Evolutionary conservation across 2,329 filamentous ascomycete genomes (phyloP).

Genomic region (Fusarium brachygibbosum): DNA sequence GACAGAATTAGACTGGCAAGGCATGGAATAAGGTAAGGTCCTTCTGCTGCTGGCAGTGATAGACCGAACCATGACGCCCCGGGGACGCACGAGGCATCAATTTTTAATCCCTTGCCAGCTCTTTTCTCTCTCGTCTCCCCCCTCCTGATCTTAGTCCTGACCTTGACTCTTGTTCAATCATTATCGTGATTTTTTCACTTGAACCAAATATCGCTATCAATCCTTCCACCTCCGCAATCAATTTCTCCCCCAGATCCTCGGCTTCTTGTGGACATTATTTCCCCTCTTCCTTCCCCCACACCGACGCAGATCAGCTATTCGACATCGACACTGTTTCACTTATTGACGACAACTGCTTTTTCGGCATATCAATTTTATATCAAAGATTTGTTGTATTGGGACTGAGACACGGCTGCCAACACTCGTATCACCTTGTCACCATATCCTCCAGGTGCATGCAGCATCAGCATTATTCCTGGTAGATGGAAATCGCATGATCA

Average conservation of each 20-base stretch:
- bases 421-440: background rate
- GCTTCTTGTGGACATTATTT: slow-evolving; percentile 29
- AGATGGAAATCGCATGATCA: slow-evolving; percentile 43
- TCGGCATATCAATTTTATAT: slow-evolving; percentile 5
- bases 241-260: slow-evolving; percentile 40
- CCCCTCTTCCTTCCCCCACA: slow-evolving; percentile 36
- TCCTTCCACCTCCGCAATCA: slow-evolving; percentile 27
- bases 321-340: slow-evolving; percentile 16
- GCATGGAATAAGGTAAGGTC: slow-evolving; percentile 26
- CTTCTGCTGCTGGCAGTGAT: slow-evolving; percentile 38
- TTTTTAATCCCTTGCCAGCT: slow-evolving; percentile 35
- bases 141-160: slow-evolving; percentile 11
- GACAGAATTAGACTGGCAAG: slow-evolving; percentile 33
- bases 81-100: slow-evolving; percentile 43
- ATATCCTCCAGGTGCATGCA: slow-evolving; percentile 24
- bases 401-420: background rate
- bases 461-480: slow-evolving; percentile 18
- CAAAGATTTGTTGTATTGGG: background rate
- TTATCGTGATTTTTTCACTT: slow-evolving; percentile 22
- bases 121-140: slow-evolving; percentile 39
- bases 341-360: slow-evolving; percentile 19
- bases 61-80: slow-evolving; percentile 51
- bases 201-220: slow-evolving; percentile 28
- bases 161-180: slow-evolving; percentile 16
- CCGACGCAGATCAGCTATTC: slow-evolving; percentile 34